phyloP scores from a whole-genome alignment of 208 protist genomes.

The Herpetomonas tarakana region DNA sequence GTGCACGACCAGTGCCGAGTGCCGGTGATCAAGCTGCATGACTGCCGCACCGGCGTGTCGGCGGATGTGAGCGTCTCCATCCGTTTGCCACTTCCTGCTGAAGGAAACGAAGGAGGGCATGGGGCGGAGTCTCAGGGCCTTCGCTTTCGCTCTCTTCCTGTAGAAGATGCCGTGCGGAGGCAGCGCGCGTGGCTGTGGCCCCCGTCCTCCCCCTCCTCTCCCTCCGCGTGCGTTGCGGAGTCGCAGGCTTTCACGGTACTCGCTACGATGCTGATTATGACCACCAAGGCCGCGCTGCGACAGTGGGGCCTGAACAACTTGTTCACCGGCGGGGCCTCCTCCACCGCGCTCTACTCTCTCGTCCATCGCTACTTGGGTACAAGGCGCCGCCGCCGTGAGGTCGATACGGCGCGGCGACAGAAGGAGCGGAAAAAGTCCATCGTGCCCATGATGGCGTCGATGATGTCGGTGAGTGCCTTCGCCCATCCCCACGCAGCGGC shows the following conservation, averaged over 20 bases:
- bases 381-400: neutral
- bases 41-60: slow-evolving; percentile 21
- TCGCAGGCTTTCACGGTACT: neutral
- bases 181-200: slow-evolving; percentile 39
- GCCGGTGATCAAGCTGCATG: slow-evolving; percentile 37
- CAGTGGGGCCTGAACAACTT: slow-evolving; percentile 57
- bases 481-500: neutral
- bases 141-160: slow-evolving; percentile 5
- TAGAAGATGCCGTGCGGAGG: slow-evolving; percentile 26
- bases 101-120: neutral
- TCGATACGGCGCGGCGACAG: neutral
- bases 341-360: slow-evolving; percentile 58
- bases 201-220: slow-evolving; percentile 8
- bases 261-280: slow-evolving; percentile 28
- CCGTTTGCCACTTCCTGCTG: neutral
- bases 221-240: slow-evolving; percentile 2
- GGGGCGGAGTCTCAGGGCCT: neutral
- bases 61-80: slow-evolving; percentile 42
- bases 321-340: slow-evolving; percentile 50
- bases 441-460: no score
- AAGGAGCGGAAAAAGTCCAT: no score
- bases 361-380: slow-evolving; percentile 45
- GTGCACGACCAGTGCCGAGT: slow-evolving; percentile 51
- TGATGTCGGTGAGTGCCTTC: neutral
- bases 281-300: slow-evolving; percentile 55